Base-by-base conservation (phyloP, 768 basidiomycete genomes). In the Epithele typhae region DNA sequence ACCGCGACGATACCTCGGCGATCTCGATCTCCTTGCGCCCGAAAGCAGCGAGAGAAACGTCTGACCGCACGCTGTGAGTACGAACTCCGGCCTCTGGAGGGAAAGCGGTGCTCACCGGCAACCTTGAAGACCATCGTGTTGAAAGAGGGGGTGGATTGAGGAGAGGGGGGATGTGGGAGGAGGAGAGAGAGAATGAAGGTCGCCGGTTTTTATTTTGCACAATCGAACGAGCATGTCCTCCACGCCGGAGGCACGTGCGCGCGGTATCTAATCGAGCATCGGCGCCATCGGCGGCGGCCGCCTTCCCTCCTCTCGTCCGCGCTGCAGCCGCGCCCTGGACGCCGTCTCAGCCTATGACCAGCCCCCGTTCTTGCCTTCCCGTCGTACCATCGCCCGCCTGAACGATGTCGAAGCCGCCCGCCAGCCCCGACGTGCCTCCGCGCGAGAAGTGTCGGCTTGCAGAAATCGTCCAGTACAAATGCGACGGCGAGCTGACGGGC, bases 11-110 rank as follows among this genome's bases (percentile, higher is more conserved):
- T 68, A 95, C 94, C 85, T 99, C 95, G 54, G 95, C 95, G 69
- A 99, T 89, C 75, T 95, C 86, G 61, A 99, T 91, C 76, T 99
- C 95, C 77, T 99, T 99, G 77, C 95, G 92, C 70, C 95, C 92
- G 72, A 97, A 99, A 51, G 95, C 95, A 65, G 96, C 96, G 65
- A 99, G 90, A 61, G 94, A 98, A 62, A 95, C 75, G 65, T 92
- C 92, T 91, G 45, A 37, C 9, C 43, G 45, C 25, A 25, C 25
- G 48, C 22, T 61, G 53, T 50, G 30, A 32, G 30, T 15, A 9
- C 30, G 9, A 32, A 15, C 30, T n/a, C n/a, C n/a, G n/a, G n/a
- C 30, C 30, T 15, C 9, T 32, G 30, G 30, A 32, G 15, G 30
- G 9, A 32, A 9, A 9, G 30, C 10, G 18, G 33, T 15, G 44